Base-by-base conservation (phyloP, 2,329 filamentous ascomycete genomes). In the Penicillium sp. region DNA sequence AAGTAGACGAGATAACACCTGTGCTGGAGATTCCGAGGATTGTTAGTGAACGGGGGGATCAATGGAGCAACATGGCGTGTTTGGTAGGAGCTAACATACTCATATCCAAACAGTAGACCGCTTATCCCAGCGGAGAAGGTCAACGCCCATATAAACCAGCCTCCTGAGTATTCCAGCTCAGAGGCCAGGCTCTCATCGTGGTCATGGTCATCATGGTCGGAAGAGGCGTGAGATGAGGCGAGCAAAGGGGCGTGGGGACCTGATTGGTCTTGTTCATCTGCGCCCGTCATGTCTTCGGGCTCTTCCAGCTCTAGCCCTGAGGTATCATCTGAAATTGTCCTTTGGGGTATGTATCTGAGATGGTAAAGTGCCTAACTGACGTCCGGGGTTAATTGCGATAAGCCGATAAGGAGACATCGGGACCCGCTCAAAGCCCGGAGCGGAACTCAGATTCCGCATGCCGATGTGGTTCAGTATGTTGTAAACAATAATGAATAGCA, bases 61-160 rank as follows among this genome's bases (percentile, higher is more conserved):
- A 33, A 27, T 34, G 11, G n/a, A 50, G 16, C 21, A 29, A 36
- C 19, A 23, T 29, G 33, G 13, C 6, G 15, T 44, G 34, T 9
- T n/a, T 9, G 8, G 27, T 10, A 36, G 29, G 6, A 27, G 21
- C 44, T 29, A 58, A 46, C 72, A 55, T 74, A 83, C 81, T 87
- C 84, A 66, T 85, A 87, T 55, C 84, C 84, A 72, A 87, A 87
- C 16, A 87, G 70, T 15, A 86, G 70, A 3, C 84, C 84, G 50
- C 79, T 82, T 15, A 86, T 77, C 4, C 82, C 82, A 7, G 84
- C 84, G 23, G 82, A 81, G 44, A 84, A 74, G 0, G 83, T 85
- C 50, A 86, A 70, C 4, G 75, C 72, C 79, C 81, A 85, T 39
- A 85, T 79, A 55, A 85, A 84, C 50, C 69, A 66, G 33, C 72